Conservation (phyloP, 139 green algal genomes). For the Micractinium sp. region DNA sequence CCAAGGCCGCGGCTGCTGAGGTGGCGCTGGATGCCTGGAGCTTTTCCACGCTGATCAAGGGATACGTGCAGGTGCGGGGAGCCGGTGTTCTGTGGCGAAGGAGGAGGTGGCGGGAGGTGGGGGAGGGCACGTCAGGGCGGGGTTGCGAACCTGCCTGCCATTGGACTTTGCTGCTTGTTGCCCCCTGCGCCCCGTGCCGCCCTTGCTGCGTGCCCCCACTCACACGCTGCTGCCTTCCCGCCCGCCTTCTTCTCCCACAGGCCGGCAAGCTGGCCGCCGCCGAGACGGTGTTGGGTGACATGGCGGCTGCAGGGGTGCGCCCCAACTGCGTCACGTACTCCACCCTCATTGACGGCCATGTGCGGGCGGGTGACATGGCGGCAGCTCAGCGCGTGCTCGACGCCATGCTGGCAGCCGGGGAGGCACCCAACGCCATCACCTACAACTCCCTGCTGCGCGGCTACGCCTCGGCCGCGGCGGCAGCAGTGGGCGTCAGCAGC, state of each 20-base stretch:
- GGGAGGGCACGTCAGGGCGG: background rate
- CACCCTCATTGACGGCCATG: conserved; percentile 76
- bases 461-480: conserved; percentile 78
- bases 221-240: too few relatives aligned
- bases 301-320: conserved; percentile 41
- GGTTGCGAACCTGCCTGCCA: background rate
- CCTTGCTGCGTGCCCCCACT: background rate
- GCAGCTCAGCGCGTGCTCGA: conserved; percentile 46
- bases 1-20: conserved; percentile 51
- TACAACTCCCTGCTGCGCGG: conserved; percentile 88
- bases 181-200: background rate
- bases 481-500: conserved; percentile 37
- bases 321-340: conserved; percentile 69
- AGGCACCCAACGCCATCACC: conserved; percentile 75
- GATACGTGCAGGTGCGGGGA: conserved; percentile 34
- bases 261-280: conserved; percentile 41
- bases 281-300: conserved; percentile 36
- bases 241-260: background rate
- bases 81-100: background rate
- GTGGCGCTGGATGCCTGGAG: conserved; percentile 61
- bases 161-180: background rate
- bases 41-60: conserved; percentile 60
- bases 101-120: background rate
- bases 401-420: conserved; percentile 55
- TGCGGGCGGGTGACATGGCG: conserved; percentile 76